Evolutionary conservation across 1,139 yeast species (phyloP).

Genomic region (Hansenula sp.): DNA sequence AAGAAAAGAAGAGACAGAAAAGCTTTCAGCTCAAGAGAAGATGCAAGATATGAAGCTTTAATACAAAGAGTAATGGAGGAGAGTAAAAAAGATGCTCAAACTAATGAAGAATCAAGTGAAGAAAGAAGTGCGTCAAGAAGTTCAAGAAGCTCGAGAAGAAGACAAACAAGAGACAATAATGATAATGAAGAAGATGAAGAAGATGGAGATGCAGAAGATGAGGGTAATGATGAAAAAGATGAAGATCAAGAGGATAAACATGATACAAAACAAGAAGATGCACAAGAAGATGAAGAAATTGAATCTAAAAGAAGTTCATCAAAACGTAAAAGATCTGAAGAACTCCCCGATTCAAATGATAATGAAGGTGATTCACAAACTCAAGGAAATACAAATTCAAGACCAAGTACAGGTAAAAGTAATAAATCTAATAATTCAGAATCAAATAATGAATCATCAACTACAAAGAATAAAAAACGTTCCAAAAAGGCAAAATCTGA

Average conservation of each 20-base stretch:
- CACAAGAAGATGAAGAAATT: constrained; percentile 2
- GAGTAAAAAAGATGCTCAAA: constrained; percentile 27
- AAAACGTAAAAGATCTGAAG: constrained; percentile 8
- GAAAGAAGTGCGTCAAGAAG: constrained; percentile 13
- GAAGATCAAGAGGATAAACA: constrained; percentile 9
- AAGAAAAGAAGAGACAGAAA: constrained; percentile 23
- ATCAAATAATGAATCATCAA: constrained; percentile 10
- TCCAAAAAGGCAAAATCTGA: constrained; percentile 11
- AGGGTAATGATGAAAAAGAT: constrained; percentile 11
- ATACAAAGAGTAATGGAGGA: constrained; percentile 33
- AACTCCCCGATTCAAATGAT: constrained; percentile 8
- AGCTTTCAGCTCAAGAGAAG: constrained; percentile 32
- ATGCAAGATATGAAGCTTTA: constrained; percentile 33
- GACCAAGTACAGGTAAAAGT: not conserved
- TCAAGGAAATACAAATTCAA: not conserved
- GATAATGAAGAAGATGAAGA: constrained; percentile 12
- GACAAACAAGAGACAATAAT: constrained; percentile 18
- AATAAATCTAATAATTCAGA: constrained; percentile 13
- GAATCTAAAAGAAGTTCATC: not conserved
- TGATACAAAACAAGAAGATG: constrained; percentile 10
- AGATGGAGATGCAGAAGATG: constrained; percentile 11
- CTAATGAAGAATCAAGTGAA: constrained; percentile 21
- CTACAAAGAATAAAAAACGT: constrained; percentile 10
- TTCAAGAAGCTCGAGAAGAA: constrained; percentile 16
- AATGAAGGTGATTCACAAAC: constrained; percentile 1